Percentiles rank a stretch among this genome's conserved stretches.
Evolutionary conservation across 139 green algal genomes (phyloP).

Genomic region (Chlorella ohadii): DNA sequence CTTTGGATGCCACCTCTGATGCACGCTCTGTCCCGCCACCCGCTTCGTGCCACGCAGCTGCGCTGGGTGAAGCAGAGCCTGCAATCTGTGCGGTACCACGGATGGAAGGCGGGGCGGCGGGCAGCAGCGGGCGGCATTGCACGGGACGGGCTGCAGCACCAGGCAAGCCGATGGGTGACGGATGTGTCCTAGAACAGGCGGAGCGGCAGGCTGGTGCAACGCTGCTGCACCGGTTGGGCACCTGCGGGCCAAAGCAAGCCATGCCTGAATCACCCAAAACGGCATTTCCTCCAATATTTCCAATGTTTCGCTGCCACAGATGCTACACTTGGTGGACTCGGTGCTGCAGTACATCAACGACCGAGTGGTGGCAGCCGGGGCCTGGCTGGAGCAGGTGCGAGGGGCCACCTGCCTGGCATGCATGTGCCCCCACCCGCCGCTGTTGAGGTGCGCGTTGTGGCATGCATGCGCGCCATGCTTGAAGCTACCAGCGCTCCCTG

Average conservation of each 20-base stretch:
- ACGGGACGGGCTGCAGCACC: slow-evolving; percentile 24
- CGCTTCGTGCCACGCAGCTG: slow-evolving; percentile 12
- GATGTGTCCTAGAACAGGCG: too few species aligned
- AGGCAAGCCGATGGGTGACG: neutral
- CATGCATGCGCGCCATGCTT: too few species aligned
- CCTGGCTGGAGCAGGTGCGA: slow-evolving; percentile 31
- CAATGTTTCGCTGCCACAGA: neutral
- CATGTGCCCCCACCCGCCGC: too few species aligned
- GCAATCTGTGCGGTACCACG: neutral
- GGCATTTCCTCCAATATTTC: too few species aligned
- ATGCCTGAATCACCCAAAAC: too few species aligned
- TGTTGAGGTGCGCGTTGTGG: too few species aligned
- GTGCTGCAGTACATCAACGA: slow-evolving; percentile 26
- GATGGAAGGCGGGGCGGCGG: slow-evolving; percentile 27
- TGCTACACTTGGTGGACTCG: slow-evolving; percentile 15
- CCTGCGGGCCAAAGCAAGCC: too few species aligned
- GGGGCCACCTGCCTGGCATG: neutral
- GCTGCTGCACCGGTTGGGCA: too few species aligned
- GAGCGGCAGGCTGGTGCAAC: too few species aligned
- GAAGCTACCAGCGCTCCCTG: too few species aligned
- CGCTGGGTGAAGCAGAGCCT: slow-evolving; percentile 31
- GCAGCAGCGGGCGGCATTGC: neutral
- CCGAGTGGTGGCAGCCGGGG: slow-evolving; percentile 7
- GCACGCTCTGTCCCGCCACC: too few species aligned
- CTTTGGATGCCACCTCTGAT: too few species aligned